A percentile compares a stretch with the other conserved stretches of the same genome.
These are phyloP conservation scores for Pythium volutum DNA, from an alignment of 352 stramenopile genomes.

Conservation along the genomic window DNA sequence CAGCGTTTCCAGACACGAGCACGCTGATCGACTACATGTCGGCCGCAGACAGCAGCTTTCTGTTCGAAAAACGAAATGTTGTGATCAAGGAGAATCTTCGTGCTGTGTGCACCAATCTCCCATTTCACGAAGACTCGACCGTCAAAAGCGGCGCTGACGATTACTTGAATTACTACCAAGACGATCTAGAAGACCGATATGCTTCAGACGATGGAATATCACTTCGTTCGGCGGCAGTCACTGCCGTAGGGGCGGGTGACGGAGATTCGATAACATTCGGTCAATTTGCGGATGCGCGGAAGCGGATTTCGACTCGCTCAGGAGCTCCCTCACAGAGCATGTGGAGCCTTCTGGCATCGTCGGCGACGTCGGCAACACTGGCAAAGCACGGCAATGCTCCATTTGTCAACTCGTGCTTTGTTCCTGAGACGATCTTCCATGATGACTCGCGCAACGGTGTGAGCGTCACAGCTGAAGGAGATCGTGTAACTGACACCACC, in stretches of 20 bases:
- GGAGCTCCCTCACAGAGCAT: constrained; percentile 10
- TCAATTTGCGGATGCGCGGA: constrained; percentile 36
- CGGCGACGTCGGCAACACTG: constrained; percentile 13
- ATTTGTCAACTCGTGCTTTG: constrained; percentile 26
- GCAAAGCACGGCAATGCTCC: constrained; percentile 16
- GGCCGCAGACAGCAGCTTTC: constrained; percentile 18
- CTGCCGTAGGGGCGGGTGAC: not conserved
- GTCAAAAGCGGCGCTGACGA: constrained; percentile 8
- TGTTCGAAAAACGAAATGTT: constrained; percentile 39
- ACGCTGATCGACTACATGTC: constrained; percentile 37
- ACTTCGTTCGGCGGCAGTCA: not conserved
- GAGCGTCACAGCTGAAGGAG: not conserved
- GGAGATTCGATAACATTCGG: constrained; percentile 31
- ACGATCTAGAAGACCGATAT: not conserved
- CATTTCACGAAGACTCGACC: constrained; percentile 23
- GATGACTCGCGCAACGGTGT: not conserved
- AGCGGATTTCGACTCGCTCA: constrained; percentile 18
- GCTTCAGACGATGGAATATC: not conserved
- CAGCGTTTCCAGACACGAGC: constrained; percentile 40
- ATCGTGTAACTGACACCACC: constrained; percentile 12
- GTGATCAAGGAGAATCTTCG: constrained; percentile 33
- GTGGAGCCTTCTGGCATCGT: constrained; percentile 18
- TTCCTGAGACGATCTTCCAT: constrained; percentile 21
- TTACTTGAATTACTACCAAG: not conserved
- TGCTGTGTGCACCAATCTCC: constrained; percentile 30